Conservation (phyloP, 2,329 filamentous ascomycete species). For the Emericellopsis cladophorae region DNA sequence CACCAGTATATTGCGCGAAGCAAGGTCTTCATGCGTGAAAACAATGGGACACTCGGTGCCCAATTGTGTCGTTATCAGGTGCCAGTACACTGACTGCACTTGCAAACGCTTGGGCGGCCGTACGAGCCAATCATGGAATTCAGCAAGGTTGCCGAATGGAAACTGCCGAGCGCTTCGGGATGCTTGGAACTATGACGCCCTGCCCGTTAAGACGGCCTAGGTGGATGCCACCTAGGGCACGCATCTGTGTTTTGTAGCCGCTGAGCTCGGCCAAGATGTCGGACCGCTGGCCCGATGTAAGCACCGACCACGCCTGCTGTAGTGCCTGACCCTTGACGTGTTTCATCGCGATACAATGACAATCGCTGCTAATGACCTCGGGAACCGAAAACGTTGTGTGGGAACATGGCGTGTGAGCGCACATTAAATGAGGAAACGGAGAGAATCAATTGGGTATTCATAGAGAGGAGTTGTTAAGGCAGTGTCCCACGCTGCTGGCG, state of each 20-base stretch:
- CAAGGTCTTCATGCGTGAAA: conserved; percentile 38
- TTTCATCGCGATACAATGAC: conserved; percentile 13
- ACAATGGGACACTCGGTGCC: conserved; percentile 16
- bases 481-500: too few species aligned
- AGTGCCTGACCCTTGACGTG: conserved; percentile 12
- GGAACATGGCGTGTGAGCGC: too few species aligned
- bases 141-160: conserved; percentile 7
- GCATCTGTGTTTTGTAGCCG: conserved; percentile 10
- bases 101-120: conserved; percentile 4
- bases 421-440: too few species aligned
- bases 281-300: conserved; percentile 6
- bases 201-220: conserved; percentile 11
- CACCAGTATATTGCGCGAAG: conserved; percentile 28
- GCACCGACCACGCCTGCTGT: conserved; percentile 8
- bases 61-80: conserved; percentile 11
- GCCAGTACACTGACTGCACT: conserved; percentile 8
- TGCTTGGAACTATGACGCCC: conserved; percentile 9
- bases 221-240: conserved; percentile 5
- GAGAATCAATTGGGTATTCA: too few species aligned
- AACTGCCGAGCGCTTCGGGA: conserved; percentile 9
- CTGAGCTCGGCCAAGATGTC: conserved; percentile 8
- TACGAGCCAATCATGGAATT: conserved; percentile 12
- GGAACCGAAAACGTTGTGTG: conserved; percentile 13
- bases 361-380: conserved; percentile 11
- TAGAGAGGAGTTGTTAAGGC: too few species aligned